Evolutionary conservation across 2,329 filamentous ascomycete genomes (phyloP).

Genomic region (Arthrobotrys pseudoclavata): DNA sequence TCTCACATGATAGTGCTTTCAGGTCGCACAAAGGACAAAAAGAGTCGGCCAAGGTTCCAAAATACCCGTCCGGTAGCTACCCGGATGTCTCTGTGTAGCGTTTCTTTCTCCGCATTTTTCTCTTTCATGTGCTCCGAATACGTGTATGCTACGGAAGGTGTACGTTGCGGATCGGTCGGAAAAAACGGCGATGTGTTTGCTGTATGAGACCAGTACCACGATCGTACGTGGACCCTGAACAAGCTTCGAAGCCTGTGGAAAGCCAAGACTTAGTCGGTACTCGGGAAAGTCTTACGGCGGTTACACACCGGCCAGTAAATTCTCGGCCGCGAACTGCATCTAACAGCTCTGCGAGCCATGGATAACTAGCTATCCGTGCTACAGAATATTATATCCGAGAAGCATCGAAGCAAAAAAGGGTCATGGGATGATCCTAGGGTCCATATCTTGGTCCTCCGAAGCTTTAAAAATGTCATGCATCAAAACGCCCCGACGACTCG

Average conservation of each 20-base stretch:
- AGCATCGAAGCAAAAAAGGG: slow-evolving; percentile 22
- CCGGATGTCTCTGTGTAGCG: slow-evolving; percentile 37
- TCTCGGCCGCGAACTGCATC: slow-evolving; percentile 15
- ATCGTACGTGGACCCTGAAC: not conserved
- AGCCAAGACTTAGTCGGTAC: slow-evolving; percentile 27
- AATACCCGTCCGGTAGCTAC: slow-evolving; percentile 30
- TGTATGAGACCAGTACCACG: slow-evolving; percentile 35
- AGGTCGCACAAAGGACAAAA: slow-evolving; percentile 38
- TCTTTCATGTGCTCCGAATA: slow-evolving; percentile 34
- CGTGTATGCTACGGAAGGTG: slow-evolving; percentile 16
- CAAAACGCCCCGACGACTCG: slow-evolving; percentile 38
- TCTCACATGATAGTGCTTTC: slow-evolving; percentile 47
- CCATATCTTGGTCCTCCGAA: slow-evolving; percentile 28
- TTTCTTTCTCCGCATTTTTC: slow-evolving; percentile 20
- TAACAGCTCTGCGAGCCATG: not conserved
- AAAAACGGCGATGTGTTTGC: slow-evolving; percentile 16
- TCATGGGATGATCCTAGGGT: slow-evolving; percentile 34
- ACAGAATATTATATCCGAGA: slow-evolving; percentile 48
- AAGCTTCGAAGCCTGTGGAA: slow-evolving; percentile 9
- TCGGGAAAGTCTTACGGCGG: slow-evolving; percentile 23
- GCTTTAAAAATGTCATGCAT: slow-evolving; percentile 30
- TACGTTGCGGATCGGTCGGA: slow-evolving; percentile 8
- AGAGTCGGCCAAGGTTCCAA: slow-evolving; percentile 17
- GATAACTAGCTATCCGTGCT: slow-evolving; percentile 13
- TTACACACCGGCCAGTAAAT: slow-evolving; percentile 25